Base-by-base conservation (phyloP, 1,139 yeast genomes). In the Trichomonascaceae sp. region DNA sequence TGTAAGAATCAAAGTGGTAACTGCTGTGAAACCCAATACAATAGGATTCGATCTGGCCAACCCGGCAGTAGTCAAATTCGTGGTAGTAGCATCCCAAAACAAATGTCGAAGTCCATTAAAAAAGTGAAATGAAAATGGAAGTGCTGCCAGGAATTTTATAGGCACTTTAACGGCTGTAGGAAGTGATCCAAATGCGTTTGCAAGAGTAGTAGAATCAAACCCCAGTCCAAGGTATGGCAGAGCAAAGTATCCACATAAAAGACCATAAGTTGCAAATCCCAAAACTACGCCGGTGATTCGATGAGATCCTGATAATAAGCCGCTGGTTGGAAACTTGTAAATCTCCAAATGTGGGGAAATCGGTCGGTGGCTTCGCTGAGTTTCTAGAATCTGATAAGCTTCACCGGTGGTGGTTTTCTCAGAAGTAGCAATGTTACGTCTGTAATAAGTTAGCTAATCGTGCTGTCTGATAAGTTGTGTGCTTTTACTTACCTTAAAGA, bases 21-120 rank as follows among this genome's bases (percentile, higher is more conserved):
- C 64, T 30, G 85, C 86, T 50, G 95, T 76, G 63, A 81, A 75
- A 41, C 84, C 97, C 60, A 90, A 71, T 30, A 90, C 96, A 52
- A 81, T 75, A 72, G 89, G 89, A 60, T 97, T 98, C 49, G 97
- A 90, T 74, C 87, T 82, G 81, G 87, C 87, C 58, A 95, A 97
- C 63, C 96, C 97, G 69, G 84, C 81, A 62, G 87, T 66, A 60
- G 90, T 79, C 70, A 91, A 80, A 71, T 85, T 88, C 63, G 75
- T 77, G 68, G 95, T 95, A 54, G 83, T 70, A 9, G 36, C 39
- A 71, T 93, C 98, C 98, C 98, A 93, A 56, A 88, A 68, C 74
- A 91, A 76, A 72, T 93, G 99, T 80, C 99, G 87, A 59, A 91
- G 60, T 65, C 98, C 97, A 71, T 91, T 90, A 70, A 78, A 81